Evolutionary conservation across 768 basidiomycete genomes (phyloP).

Genomic region (Neoboletus brunneissimus): DNA sequence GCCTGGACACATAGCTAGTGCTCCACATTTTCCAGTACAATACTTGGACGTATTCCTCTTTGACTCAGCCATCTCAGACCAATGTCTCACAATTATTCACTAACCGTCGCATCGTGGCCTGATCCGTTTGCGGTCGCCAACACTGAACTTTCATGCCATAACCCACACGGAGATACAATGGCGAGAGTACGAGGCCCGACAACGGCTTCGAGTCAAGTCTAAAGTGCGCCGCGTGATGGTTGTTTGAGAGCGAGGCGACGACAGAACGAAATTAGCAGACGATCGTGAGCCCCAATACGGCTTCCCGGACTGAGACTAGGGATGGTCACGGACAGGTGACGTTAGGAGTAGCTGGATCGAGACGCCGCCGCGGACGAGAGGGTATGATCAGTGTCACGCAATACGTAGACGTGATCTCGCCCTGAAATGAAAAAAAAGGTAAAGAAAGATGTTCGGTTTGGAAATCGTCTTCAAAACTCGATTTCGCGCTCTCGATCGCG

Average conservation of each 20-base stretch:
- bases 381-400: background rate
- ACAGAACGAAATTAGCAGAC: background rate
- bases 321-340: background rate
- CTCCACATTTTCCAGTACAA: background rate
- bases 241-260: background rate
- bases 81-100: no score
- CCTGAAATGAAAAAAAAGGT: background rate
- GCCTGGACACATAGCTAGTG: background rate
- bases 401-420: background rate
- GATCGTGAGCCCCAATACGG: background rate
- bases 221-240: background rate
- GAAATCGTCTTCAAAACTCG: background rate
- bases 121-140: background rate
- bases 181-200: background rate
- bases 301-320: background rate
- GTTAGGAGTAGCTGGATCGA: background rate
- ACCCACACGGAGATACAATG: background rate
- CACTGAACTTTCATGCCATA: background rate
- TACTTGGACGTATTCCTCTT: background rate
- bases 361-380: conserved; percentile 5
- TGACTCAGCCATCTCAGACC: background rate
- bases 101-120: background rate
- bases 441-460: background rate
- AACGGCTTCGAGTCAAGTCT: background rate
- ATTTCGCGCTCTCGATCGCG: background rate